Evolutionary conservation across 1,139 yeast genomes (phyloP), one percentile per base, ranked within the genome.

Genomic region (Saccharomyces hybrid): DNA sequence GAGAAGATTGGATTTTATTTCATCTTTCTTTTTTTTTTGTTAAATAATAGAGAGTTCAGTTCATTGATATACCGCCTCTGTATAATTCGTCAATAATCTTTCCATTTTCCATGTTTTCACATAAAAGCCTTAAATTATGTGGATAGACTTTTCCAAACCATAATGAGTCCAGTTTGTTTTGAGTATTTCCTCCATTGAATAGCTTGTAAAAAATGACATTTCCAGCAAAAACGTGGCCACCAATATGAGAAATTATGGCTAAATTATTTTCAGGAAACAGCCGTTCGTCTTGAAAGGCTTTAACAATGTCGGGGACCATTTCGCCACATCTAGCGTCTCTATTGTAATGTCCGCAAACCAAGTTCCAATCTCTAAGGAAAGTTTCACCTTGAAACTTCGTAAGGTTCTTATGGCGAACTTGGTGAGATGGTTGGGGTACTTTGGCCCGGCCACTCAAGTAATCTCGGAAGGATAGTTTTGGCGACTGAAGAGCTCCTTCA

Each of bases 221-320:
- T 2, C 69, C 69, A 4, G 69, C 69, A 55, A 55, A 63, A 46
- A 62, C 62, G 50, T 65, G 69, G 3, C 69, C 69, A 3, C 69
- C 68, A n/a, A 65, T 56, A 48, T 65, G 69, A 11, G 69, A 65
- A 12, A 64, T 54, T 5, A 64, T 32, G 2, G 60, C 69, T 34
- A 58, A 46, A 28, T 57, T 56, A 27, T 46, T 55, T 7, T 54
- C 49, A 4, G 34, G 27, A n/a, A 49, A 29, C 19, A 51, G 47
- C 2, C 24, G 27, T 19, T 53, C 54, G 2, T 52, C 12, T 38
- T 53, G 24, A n/a, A 55, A 47, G 21, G 55, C 54, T 14, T 53
- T 48, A 12, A 59, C 19, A 3, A 62, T 34, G 14, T 55, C 54
- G 19, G 64, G 61, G 1, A 62, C 62, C 27, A 65, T 51, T 6